phyloP scores from a whole-genome alignment of 225 moss, liverwort and hornwort species.

The Antitrichia curtipendula region DNA sequence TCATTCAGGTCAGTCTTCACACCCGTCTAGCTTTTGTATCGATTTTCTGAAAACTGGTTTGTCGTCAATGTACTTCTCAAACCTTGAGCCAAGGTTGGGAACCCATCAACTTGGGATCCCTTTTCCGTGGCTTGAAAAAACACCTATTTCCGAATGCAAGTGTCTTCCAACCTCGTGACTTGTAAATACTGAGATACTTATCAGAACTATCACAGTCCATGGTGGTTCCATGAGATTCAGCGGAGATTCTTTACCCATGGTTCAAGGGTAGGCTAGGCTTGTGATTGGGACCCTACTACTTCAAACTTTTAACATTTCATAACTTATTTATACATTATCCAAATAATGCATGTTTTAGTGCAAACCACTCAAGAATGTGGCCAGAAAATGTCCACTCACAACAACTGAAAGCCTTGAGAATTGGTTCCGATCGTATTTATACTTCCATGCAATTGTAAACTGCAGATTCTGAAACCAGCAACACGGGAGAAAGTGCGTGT shows the following conservation, averaged over 20 bases:
- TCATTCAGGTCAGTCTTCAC: slow-evolving; percentile 46
- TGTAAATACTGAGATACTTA: not conserved
- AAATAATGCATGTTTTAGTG: not conserved
- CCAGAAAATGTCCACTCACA: not conserved
- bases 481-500: slow-evolving; percentile 66
- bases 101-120: not conserved
- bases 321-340: not conserved
- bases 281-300: not conserved
- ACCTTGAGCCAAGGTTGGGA: not conserved
- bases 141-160: not conserved
- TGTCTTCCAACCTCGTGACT: not conserved
- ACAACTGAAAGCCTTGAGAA: not conserved
- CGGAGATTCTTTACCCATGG: not conserved
- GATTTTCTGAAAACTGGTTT: not conserved
- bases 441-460: not conserved
- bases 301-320: not conserved
- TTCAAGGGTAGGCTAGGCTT: not conserved
- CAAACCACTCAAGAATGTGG: not conserved
- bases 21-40: not conserved
- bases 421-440: not conserved
- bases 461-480: slow-evolving; percentile 56
- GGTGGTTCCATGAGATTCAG: not conserved
- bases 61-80: not conserved
- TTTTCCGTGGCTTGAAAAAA: not conserved
- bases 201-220: not conserved